Percentiles rank a stretch among this genome's conserved stretches.
Evolutionary conservation across 306 rosid genomes (phyloP).

Genomic region (Vigna trinervia): DNA sequence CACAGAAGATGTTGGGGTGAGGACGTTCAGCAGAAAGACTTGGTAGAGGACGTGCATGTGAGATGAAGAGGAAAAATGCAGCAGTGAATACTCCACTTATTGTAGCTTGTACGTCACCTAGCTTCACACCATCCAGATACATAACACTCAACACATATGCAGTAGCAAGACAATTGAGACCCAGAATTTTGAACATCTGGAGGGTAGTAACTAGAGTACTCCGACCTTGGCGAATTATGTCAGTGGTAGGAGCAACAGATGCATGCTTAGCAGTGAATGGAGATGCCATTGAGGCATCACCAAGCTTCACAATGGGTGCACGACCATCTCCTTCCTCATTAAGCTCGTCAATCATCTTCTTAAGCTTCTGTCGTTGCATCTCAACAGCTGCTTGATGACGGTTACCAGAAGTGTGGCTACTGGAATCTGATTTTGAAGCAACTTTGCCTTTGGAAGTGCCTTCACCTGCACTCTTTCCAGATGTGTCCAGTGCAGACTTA

Average conservation of each 20-base stretch:
- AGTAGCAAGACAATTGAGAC: constrained; percentile 98
- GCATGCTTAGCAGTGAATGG: constrained; percentile 99
- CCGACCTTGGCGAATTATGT: constrained; percentile 98
- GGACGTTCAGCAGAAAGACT: constrained; percentile 90
- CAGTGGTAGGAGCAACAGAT: constrained; percentile 89
- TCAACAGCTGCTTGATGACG: constrained; percentile 77
- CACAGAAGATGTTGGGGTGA: constrained; percentile 85
- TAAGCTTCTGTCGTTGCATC: constrained; percentile 78
- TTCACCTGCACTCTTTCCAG: constrained; percentile 72
- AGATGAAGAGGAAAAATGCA: constrained; percentile 95
- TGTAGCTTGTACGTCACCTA: constrained; percentile 96
- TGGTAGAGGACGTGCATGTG: constrained; percentile 96
- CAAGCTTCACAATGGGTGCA: constrained; percentile 88
- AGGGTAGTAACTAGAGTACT: constrained; percentile 98
- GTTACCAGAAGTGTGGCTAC: constrained; percentile 56
- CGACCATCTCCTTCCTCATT: constrained; percentile 98
- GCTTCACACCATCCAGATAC: constrained; percentile 98
- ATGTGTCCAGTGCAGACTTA: constrained; percentile 60
- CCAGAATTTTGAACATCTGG: constrained; percentile 98
- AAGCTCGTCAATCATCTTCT: constrained; percentile 91
- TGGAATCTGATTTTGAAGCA: constrained; percentile 54
- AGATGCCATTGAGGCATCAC: constrained; percentile 99
- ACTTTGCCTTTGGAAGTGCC: constrained; percentile 72
- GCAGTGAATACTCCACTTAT: constrained; percentile 99
- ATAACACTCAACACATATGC: constrained; percentile 99